Base-by-base conservation (phyloP, 2,329 filamentous ascomycete genomes). In the Colletotrichum cuscutae region DNA sequence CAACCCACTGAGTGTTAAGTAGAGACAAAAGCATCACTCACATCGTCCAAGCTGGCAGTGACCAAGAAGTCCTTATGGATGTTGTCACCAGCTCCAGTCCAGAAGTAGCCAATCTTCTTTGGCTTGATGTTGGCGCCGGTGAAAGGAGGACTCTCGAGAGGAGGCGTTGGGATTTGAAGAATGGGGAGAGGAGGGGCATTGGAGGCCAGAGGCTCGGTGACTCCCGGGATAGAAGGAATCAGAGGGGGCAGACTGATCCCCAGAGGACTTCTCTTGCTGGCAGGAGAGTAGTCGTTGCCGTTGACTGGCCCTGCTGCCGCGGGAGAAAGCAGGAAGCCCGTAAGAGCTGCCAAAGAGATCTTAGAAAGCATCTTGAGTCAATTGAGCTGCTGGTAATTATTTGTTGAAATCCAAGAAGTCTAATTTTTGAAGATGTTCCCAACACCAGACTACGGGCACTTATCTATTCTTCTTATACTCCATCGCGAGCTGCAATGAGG, bases 101-200 rank as follows among this genome's bases (percentile, higher is more conserved):
- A 91, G 81, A 91, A 91, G 80, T 91, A 91, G 0, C 89, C 90
- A 77, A 91, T 89, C 83, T 91, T 91, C 86, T 91, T 91, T 32
- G 90, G 89, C 81, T 87, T 88, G 77, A 91, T 86, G 72, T 88
- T 82, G 77, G 86, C 88, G 3, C 84, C 81, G 12, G 81, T 82
- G 73, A 90, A 90, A 7, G 86, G 86, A 9, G 85, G 85, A 75
- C 87, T 89, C 2, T 84, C 81, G n/a, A 91, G 79, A 0, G 89
- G 86, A 61, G 89, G 89, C n/a, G 87, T 89, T 2, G 89, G 89
- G 5, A 89, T 67, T 77, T 91, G 89, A 12, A 92, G 80, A 68
- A 91, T 87, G 4, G 89, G 89, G 30, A 91, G 80, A 12, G 89
- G 88, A 52, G 87, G 86, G 5, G 84, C 84, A 59, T 86, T 84